Base-by-base conservation (phyloP, 768 basidiomycete species). In the Tulasnella sp. region DNA sequence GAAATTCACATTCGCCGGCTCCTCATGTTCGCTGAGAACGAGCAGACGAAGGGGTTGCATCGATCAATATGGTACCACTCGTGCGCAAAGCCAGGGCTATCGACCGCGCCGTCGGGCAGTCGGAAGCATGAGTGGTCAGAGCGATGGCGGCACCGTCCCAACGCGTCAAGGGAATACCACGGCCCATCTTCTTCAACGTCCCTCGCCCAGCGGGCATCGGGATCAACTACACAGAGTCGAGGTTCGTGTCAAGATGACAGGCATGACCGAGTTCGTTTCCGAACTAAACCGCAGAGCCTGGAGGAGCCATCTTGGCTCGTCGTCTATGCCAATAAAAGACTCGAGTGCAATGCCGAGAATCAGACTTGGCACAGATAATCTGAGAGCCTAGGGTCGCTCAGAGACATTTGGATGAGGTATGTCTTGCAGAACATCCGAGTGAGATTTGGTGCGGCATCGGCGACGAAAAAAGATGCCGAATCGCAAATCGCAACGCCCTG, bases 41-140 rank as follows among this genome's bases (percentile, higher is more conserved):
- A 65, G 3, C 70, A 73, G 27, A 68, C 72, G n/a, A 1, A 90
- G 86, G 85, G 62, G 67, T 38, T 66, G 66, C 10, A 70, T 90
- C 54, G 81, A 85, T 91, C 67, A 89, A 91, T 73, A 90, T 87
- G 0, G 71, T 90, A 3, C 85, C 88, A 0, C 72, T 88, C 2
- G 66, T 76, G 7, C 71, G 81, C 34, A 89, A 91, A 68, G 74
- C 85, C 3, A 68, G 67, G 21, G 85, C 84, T 12, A 82, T 90
- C 62, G 73, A 85, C 50, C 70, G 70, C 10, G 85, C 86, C 2
- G 76, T 92, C 64, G 66, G 64, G 1, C 48, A 52, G 3, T 70
- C 85, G 11, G 56, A 68, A 1, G 55, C 60, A 1, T 50, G 62
- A 11, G 61, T 72, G 29, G 61, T 45, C 3, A 64, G 27, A n/a